Evolutionary conservation across 345 rosid genomes (phyloP).

Genomic region (Ceriops decandra): DNA sequence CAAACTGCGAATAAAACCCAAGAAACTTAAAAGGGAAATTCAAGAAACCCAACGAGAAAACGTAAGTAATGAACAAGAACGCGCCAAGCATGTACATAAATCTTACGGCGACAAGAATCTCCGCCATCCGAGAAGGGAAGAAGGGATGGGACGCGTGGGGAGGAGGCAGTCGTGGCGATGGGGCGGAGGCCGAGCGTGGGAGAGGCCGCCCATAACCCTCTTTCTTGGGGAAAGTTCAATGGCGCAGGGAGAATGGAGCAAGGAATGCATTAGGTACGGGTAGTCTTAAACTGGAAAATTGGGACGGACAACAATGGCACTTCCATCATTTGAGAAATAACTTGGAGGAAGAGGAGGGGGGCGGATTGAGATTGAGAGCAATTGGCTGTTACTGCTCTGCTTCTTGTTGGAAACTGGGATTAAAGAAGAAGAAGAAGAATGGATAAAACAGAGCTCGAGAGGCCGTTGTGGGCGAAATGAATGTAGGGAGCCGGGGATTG

Average conservation of each 20-base stretch:
- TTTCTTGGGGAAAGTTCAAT: slow-evolving; percentile 19
- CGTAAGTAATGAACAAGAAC: neutral
- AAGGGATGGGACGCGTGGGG: slow-evolving; percentile 34
- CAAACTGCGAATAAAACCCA: neutral
- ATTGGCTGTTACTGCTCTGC: neutral
- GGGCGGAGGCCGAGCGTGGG: slow-evolving; percentile 40
- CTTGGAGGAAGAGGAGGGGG: neutral
- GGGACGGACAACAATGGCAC: slow-evolving; percentile 2
- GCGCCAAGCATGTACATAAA: neutral
- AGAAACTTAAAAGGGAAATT: slow-evolving; percentile 3
- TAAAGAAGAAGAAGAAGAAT: neutral
- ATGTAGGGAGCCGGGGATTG: neutral
- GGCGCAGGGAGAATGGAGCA: slow-evolving; percentile 11
- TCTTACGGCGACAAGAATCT: slow-evolving; percentile 54
- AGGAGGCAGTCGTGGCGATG: slow-evolving; percentile 6
- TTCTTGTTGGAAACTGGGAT: neutral
- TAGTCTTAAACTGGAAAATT: slow-evolving; percentile 6
- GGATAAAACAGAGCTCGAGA: neutral
- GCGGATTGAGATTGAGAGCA: neutral
- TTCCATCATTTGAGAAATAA: slow-evolving; percentile 22
- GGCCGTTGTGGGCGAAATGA: neutral
- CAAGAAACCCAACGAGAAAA: neutral
- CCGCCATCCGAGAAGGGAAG: slow-evolving; percentile 35
- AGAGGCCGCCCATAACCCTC: slow-evolving; percentile 44
- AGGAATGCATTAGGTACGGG: slow-evolving; percentile 12